Evolutionary conservation across 306 rosid genomes (phyloP).

Genomic region (Begonia peltatifolia): DNA sequence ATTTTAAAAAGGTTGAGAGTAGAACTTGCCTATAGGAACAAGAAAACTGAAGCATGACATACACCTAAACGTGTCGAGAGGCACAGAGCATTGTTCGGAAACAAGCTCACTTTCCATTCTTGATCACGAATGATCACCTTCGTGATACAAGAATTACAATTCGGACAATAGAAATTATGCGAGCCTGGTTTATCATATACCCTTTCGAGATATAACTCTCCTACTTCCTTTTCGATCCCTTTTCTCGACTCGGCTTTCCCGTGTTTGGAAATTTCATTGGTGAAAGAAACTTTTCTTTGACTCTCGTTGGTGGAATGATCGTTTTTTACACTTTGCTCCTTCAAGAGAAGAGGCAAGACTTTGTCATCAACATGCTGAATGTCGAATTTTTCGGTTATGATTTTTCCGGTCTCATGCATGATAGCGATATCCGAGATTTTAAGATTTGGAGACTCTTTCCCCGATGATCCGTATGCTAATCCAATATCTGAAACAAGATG

Average conservation of each 20-base stretch:
- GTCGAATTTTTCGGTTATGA: too few relatives aligned
- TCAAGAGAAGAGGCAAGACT: too few relatives aligned
- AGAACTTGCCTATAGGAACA: constrained; percentile 30
- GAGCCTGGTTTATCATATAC: constrained; percentile 32
- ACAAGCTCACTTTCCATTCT: too few relatives aligned
- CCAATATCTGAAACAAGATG: too few relatives aligned
- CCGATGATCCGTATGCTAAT: too few relatives aligned
- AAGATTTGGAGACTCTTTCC: too few relatives aligned
- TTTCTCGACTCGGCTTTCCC: constrained; percentile 11
- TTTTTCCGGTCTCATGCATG: too few relatives aligned
- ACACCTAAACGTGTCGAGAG: constrained; percentile 23
- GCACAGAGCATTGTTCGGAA: background rate
- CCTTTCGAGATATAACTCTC: constrained; percentile 26
- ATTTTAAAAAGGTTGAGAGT: background rate
- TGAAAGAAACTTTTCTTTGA: background rate
- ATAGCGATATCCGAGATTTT: too few relatives aligned
- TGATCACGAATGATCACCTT: constrained; percentile 31
- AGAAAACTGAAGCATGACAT: constrained; percentile 58
- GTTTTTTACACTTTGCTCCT: too few relatives aligned
- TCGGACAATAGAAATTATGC: constrained; percentile 64
- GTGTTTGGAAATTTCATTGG: constrained; percentile 9
- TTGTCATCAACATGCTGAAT: too few relatives aligned
- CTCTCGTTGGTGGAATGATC: too few relatives aligned
- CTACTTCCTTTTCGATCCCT: constrained; percentile 13
- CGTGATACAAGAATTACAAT: constrained; percentile 56